Base-by-base conservation (phyloP, 306 rosid genomes). In the Macrotyloma uniflorum region DNA sequence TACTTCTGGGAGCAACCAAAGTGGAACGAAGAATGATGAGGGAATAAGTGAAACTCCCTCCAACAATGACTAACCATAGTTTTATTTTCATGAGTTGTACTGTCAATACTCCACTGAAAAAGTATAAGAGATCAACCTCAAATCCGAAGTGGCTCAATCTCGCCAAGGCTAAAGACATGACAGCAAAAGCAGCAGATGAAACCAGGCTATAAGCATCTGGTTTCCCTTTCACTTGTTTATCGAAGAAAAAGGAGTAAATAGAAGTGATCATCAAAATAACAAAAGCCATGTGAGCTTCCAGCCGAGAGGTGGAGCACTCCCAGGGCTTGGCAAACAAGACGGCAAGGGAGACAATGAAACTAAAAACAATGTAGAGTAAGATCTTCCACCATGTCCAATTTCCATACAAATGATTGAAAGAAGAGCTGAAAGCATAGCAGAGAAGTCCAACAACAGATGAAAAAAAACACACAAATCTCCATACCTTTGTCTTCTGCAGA, bases 61-160 rank as follows among this genome's bases (percentile, higher is more conserved):
- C 59, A 68, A 68, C 23, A 6, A 68, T 26, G 2, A 9, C 74
- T 15, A 45, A 26, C 13, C 30, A 8, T n/a, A 10, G 24, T n/a
- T 70, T 49, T 1, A 49, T 49, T 58, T 46, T 70, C 75, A n/a
- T 70, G 75, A 70, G 75, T 30, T 70, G 59, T 16, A 49, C 4
- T 1, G 12, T 70, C 9, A 70, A 61, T 28, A 10, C 14, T 9
- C 64, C 76, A 4, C 57, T 23, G 49, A 70, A 79, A 49, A 79
- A 79, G 12, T 79, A 46, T 2, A 59, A 19, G n/a, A 70, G 72
- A 62, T 70, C 83, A 1, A 61, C 10, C 46, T 68, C 76, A 4
- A 68, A 42, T 68, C 70, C 82, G 1, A 33, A 57, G 38, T 55
- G 50, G 30, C 5, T 42, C 26, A 54, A 61, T 20, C 75, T 20